phyloP scores from a whole-genome alignment of 2,329 filamentous ascomycete species.

The Aureobasidium sp. region DNA sequence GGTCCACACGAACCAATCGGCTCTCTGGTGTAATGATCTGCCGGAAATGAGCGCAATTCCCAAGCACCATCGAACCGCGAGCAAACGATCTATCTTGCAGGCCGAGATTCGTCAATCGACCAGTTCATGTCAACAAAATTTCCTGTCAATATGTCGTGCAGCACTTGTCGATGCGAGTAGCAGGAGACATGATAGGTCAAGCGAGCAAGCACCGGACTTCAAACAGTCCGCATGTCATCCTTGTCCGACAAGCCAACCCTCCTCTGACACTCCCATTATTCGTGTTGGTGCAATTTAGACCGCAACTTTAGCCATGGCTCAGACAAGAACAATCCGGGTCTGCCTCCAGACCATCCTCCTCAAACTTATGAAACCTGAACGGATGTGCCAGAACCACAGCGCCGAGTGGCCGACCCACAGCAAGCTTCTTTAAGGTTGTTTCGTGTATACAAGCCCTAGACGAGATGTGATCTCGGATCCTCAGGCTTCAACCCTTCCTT shows the following conservation, averaged over 20 bases:
- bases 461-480: slow-evolving; percentile 3
- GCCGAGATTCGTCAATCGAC: background rate
- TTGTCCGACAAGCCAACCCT: background rate
- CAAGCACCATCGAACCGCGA: too few species aligned
- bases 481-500: background rate
- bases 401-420: background rate
- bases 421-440: slow-evolving; percentile 7
- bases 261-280: background rate
- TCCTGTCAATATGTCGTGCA: slow-evolving; percentile 8
- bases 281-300: background rate
- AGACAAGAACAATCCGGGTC: background rate
- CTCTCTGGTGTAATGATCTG: background rate
- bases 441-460: slow-evolving; percentile 12
- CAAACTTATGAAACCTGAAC: background rate
- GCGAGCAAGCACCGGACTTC: background rate
- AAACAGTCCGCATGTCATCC: background rate
- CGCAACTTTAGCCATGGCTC: background rate
- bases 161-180: background rate
- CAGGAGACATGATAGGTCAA: background rate
- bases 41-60: background rate
- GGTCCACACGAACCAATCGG: too few species aligned
- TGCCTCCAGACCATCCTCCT: background rate
- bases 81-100: background rate
- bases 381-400: background rate
- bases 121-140: background rate